Base-by-base conservation (phyloP, 495 filamentous ascomycete species). In the Trichoderma reesei region DNA sequence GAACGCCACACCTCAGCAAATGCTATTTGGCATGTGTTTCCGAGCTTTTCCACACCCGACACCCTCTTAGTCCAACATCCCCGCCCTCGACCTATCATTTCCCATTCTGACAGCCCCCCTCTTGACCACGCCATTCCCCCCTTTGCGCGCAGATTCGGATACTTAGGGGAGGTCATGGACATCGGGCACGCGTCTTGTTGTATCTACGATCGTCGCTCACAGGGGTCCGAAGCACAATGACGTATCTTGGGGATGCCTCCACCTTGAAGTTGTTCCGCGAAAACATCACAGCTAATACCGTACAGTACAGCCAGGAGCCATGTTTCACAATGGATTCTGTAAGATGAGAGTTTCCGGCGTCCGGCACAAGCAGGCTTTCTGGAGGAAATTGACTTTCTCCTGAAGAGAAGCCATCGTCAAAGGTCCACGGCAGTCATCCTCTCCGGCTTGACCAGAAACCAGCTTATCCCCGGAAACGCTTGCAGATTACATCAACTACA, bases 191-290 rank as follows among this genome's bases (percentile, higher is more conserved):
- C 14, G 51, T 56, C 38, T 31, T 13, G 51, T 31, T 13, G 51
- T 56, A 56, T 56, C 51, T 56, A 56, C 51, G 51, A 56, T 56
- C 31, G 11, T 56, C 51, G 51, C 31, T 16, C 51, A 3, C 51
- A 56, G 51, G 51, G 51, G 51, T 31, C 26, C 31, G 26, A 36
- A 34, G 51, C 51, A 34, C 26, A 56, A 56, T 56, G 51, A 56
- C 51, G 51, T 56, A 33, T 11, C 9, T 34, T 56, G 51, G 26
- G 51, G 51, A 33, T 31, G 51, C 9, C 51, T 33, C 26, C 51
- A 14, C 51, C 26, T 18, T 14, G 51, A 56, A 56, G 51, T 26
- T 56, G 26, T 20, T 56, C 26, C 3, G 34, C 26, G 7, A 31
- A 56, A 31, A 9, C 14, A 34, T 26, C 6, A 56, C 51, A 34